These are phyloP conservation scores for Fusarium caatingaense DNA, from an alignment of 2,329 filamentous ascomycete genomes.

Conservation along the genomic window DNA sequence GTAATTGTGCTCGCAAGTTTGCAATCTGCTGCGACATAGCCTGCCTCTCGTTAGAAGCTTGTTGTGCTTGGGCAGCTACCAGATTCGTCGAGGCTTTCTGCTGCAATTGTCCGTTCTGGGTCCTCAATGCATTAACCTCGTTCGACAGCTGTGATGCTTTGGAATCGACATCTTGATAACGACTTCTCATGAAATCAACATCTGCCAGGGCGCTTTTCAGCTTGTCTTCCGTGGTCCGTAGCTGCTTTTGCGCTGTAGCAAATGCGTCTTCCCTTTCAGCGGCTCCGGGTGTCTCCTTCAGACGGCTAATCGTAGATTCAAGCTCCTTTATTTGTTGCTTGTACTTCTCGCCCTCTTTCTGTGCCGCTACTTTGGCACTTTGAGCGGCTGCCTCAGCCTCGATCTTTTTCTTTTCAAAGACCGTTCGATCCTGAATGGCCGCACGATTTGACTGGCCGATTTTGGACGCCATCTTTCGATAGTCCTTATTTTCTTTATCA, in stretches of 20 bases:
- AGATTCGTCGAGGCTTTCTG: conserved; percentile 59
- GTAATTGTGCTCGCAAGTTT: conserved; percentile 56
- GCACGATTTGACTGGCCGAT: conserved; percentile 61
- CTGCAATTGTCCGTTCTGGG: conserved; percentile 55
- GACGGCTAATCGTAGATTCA: conserved; percentile 48
- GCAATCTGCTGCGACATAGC: conserved; percentile 54
- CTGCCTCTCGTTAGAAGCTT: conserved; percentile 53
- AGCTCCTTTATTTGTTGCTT: conserved; percentile 54
- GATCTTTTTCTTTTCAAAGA: conserved; percentile 60
- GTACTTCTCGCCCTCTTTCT: conserved; percentile 53
- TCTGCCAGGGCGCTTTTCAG: conserved; percentile 59
- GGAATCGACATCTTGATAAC: conserved; percentile 69
- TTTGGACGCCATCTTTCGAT: conserved; percentile 56
- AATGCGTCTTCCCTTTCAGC: conserved; percentile 48
- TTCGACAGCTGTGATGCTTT: conserved; percentile 57
- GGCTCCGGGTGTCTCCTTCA: conserved; percentile 44
- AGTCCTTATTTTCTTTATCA: conserved; percentile 59
- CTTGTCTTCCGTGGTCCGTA: conserved; percentile 56
- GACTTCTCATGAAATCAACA: conserved; percentile 66
- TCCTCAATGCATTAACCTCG: conserved; percentile 61
- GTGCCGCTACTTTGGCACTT: conserved; percentile 42
- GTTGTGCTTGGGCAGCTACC: conserved; percentile 59
- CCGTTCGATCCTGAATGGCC: conserved; percentile 63
- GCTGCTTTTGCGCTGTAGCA: conserved; percentile 53
- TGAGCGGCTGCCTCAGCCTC: conserved; percentile 52